Evolutionary conservation across 352 stramenopile species (phyloP).

Genomic region (Sclerospora graminicola): DNA sequence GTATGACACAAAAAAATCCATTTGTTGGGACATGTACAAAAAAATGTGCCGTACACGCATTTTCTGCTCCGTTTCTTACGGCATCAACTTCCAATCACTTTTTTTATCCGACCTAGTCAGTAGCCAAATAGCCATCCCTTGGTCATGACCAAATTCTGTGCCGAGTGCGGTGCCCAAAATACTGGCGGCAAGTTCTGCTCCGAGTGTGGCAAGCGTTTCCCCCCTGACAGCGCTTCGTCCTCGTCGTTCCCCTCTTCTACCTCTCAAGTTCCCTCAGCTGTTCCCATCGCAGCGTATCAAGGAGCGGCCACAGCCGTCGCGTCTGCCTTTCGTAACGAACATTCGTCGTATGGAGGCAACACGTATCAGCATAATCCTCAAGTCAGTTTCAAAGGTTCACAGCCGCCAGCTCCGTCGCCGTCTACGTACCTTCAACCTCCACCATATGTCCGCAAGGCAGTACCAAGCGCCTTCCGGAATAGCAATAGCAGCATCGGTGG

Average conservation of each 20-base stretch:
- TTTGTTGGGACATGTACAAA: no score
- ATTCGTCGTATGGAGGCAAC: conserved; percentile 9
- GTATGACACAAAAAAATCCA: no score
- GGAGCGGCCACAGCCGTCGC: background rate
- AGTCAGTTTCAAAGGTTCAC: conserved; percentile 1
- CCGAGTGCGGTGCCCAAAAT: conserved; percentile 41
- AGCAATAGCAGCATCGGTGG: no score
- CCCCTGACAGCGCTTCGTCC: conserved; percentile 4
- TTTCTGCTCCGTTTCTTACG: no score
- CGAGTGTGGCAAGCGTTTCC: conserved; percentile 45
- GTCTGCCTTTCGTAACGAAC: conserved; percentile 16
- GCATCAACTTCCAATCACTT: no score
- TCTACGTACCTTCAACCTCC: background rate
- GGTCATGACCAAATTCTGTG: conserved; percentile 44
- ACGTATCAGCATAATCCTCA: conserved; percentile 9
- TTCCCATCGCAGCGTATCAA: background rate
- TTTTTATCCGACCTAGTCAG: no score
- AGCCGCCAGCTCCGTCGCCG: background rate
- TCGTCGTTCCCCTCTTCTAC: conserved; percentile 1
- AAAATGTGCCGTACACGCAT: no score
- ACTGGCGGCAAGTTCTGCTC: conserved; percentile 52
- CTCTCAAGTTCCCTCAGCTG: background rate
- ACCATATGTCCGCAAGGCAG: background rate
- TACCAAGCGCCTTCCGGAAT: no score
- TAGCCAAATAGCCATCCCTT: no score